A percentile compares a stretch with the other conserved stretches of the same genome.
Evolutionary conservation across 768 basidiomycete species (phyloP).

Genomic region (Cystobasidiopsis lactophilus): DNA sequence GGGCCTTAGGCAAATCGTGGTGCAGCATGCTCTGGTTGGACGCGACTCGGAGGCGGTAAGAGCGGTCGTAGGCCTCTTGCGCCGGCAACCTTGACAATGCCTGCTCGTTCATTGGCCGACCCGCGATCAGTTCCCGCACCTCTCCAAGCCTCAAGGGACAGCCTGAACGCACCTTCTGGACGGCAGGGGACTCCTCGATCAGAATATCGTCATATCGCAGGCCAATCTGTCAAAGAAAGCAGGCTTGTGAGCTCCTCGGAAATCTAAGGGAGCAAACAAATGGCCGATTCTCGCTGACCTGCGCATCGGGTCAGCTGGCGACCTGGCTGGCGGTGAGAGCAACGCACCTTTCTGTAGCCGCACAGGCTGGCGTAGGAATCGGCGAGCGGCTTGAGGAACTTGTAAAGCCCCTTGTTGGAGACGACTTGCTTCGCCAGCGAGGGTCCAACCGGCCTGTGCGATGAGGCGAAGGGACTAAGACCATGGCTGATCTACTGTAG

Average conservation of each 20-base stretch:
- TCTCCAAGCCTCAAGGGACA: not conserved
- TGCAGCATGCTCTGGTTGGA: slow-evolving; percentile 55
- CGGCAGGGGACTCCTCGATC: slow-evolving; percentile 50
- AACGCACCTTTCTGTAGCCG: slow-evolving; percentile 69
- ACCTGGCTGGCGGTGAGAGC: no score
- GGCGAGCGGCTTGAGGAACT: slow-evolving; percentile 52
- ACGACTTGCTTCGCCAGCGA: slow-evolving; percentile 58
- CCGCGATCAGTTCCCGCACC: not conserved
- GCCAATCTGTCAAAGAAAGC: not conserved
- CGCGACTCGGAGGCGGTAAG: slow-evolving; percentile 67
- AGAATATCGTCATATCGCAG: slow-evolving; percentile 83
- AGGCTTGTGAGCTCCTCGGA: no score
- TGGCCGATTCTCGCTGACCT: no score
- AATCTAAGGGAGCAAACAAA: no score
- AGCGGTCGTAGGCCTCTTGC: slow-evolving; percentile 67
- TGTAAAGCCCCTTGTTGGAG: slow-evolving; percentile 43
- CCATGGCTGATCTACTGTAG: not conserved
- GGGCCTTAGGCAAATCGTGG: slow-evolving; percentile 50
- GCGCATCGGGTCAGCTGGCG: no score
- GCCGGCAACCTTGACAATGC: slow-evolving; percentile 61
- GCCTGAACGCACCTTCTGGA: slow-evolving; percentile 40
- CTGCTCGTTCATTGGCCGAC: no score
- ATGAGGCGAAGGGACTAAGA: not conserved
- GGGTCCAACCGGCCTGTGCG: slow-evolving; percentile 29
- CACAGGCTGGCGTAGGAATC: slow-evolving; percentile 56